These are phyloP conservation scores for Gossypium anomalum DNA, from an alignment of 345 rosid genomes.

Conservation along the genomic window DNA sequence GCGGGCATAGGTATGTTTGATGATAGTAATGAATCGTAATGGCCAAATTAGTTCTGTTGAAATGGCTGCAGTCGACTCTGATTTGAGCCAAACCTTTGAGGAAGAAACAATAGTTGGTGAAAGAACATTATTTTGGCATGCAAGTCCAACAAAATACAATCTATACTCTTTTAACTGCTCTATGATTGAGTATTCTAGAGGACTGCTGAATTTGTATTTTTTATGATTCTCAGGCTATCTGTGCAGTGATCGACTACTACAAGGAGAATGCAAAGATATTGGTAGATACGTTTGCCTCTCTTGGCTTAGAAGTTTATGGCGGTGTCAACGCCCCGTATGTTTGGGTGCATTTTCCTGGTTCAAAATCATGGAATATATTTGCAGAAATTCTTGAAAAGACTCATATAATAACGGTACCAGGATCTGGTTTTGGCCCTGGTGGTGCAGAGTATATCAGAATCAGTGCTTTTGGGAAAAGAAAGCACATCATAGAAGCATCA, in stretches of 20 bases:
- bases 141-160: background rate
- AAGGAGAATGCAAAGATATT: constrained; percentile 58
- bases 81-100: background rate
- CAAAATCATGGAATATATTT: constrained; percentile 70
- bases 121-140: background rate
- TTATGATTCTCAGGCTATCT: constrained; percentile 30
- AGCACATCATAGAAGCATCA: constrained; percentile 54
- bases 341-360: constrained; percentile 67
- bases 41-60: background rate
- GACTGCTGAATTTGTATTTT: constrained; percentile 4
- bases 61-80: background rate
- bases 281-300: constrained; percentile 40
- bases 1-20: background rate
- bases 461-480: constrained; percentile 62
- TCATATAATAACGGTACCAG: constrained; percentile 65
- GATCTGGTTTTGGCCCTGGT: constrained; percentile 73
- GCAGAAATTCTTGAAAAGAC: constrained; percentile 64
- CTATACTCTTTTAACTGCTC: background rate
- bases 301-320: constrained; percentile 54
- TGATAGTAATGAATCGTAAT: background rate
- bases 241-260: constrained; percentile 44
- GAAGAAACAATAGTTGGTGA: background rate
- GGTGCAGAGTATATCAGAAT: constrained; percentile 72
- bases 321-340: constrained; percentile 73
- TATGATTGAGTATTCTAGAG: background rate